Evolutionary conservation across 2,329 filamentous ascomycete genomes (phyloP), one percentile per base, ranked within the genome.

Genomic region (Tolypocladium ophioglossoides): DNA sequence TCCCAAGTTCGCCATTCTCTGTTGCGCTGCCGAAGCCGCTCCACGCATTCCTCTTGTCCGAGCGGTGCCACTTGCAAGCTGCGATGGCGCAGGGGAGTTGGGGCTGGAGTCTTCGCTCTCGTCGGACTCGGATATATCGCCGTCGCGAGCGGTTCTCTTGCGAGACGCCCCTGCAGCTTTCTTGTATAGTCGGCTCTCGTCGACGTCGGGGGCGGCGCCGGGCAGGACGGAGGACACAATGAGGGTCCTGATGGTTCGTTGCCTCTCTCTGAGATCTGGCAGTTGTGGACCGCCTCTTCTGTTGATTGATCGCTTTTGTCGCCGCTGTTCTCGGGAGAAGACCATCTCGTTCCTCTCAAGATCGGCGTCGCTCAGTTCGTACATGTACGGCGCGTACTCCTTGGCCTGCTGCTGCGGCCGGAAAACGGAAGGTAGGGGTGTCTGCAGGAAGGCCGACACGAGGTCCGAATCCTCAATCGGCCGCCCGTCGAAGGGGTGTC

Each of bases 231-330:
- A 91, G 11, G 92, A 96, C 1, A 99, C 90, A 52, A 97, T 82
- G 61, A 96, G 79, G 0, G 92, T 96, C 49, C 94, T 84, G 54
- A 97, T 92, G 1, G 94, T 97, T 52, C 92, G 84, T 71, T 94
- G 92, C 53, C 91, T 83, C 63, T 99, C 94, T 68, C 95, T 96
- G 55, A 99, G 83, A 72, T 99, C 94, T n/a, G 94, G 94, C 41
- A 99, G 75, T 56, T 89, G 87, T 7, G 94, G 94, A 0, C 94
- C 94, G 59, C 94, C 94, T 63, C 94, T 84, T 58, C 94, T 82
- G 68, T 96, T 97, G 62, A 96, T 89, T 8, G 94, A 96, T 50
- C 94, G 84, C 74, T 99, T 99, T 72, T 97, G 91, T 52, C 91
- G 83, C 62, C 94, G 80, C 70, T 97, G 91, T 68, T 99, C 94